Evolutionary conservation across 306 rosid species (phyloP).

Genomic region (Castanea mollissima): DNA sequence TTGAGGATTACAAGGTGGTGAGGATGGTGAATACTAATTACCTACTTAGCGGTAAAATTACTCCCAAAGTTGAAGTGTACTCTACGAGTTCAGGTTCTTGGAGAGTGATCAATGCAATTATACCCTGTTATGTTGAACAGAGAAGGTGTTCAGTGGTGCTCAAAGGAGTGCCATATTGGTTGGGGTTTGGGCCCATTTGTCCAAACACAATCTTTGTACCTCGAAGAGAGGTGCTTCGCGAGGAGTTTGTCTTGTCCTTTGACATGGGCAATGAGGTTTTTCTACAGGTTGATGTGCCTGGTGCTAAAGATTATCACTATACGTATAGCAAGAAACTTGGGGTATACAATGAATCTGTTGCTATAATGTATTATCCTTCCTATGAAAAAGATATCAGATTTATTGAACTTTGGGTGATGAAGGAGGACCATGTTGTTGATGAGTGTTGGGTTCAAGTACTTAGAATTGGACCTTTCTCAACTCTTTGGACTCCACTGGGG

Average conservation of each 20-base stretch:
- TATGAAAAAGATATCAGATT: neutral
- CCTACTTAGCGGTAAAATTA: neutral
- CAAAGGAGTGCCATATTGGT: slow-evolving; percentile 12
- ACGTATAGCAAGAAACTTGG: neutral
- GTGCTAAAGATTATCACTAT: neutral
- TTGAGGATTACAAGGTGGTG: neutral
- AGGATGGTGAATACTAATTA: neutral
- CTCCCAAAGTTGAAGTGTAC: neutral
- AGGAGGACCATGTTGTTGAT: neutral
- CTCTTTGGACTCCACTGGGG: neutral
- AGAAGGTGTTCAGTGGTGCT: neutral
- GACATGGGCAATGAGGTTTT: slow-evolving; percentile 10
- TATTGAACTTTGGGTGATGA: slow-evolving; percentile 2
- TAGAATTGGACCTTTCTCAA: neutral
- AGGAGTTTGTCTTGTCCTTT: neutral
- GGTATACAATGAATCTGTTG: neutral
- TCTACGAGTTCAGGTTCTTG: neutral
- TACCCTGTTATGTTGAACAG: neutral
- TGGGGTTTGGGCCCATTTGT: neutral
- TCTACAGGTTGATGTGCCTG: neutral
- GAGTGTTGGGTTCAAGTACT: neutral
- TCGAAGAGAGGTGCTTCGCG: neutral
- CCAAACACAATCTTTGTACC: neutral
- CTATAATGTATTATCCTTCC: neutral
- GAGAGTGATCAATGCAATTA: neutral